These are phyloP conservation scores for Sanghuangporus baumii DNA, from an alignment of 1,284 basidiomycete genomes.

Conservation along the genomic window DNA sequence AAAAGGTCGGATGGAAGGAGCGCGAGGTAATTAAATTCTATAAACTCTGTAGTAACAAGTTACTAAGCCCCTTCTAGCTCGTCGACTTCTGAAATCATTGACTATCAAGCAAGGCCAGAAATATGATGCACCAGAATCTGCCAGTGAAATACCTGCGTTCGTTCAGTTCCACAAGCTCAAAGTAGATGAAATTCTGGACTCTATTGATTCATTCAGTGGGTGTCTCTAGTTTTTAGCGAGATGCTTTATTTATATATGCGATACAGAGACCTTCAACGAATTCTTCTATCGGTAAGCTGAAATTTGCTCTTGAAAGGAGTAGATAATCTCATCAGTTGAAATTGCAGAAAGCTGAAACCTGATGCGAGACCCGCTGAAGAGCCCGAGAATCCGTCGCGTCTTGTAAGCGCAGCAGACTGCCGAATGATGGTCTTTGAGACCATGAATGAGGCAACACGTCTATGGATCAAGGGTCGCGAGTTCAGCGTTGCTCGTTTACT, in stretches of 20 bases:
- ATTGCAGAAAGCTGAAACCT: constrained; percentile 77
- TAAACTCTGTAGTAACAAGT: background rate
- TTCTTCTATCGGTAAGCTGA: constrained; percentile 69
- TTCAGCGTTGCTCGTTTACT: constrained; percentile 80
- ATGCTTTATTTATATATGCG: background rate
- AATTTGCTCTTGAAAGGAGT: background rate
- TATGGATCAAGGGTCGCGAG: constrained; percentile 98
- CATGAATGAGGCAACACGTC: constrained; percentile 74
- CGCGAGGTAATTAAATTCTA: constrained; percentile 51
- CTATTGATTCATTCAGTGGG: constrained; percentile 78
- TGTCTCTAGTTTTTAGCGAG: constrained; percentile 17
- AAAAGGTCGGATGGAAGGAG: constrained; percentile 86
- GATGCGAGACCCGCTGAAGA: constrained; percentile 74
- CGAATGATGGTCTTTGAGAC: constrained; percentile 91
- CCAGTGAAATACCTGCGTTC: constrained; percentile 79
- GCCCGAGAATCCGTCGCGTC: constrained; percentile 65
- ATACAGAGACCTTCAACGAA: constrained; percentile 80
- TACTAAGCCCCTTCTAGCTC: constrained; percentile 38
- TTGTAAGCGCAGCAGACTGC: constrained; percentile 91
- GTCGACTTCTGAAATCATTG: constrained; percentile 79
- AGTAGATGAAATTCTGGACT: constrained; percentile 77
- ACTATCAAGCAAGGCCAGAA: constrained; percentile 94
- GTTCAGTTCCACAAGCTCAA: constrained; percentile 89
- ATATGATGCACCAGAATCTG: constrained; percentile 84
- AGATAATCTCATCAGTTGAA: constrained; percentile 5